Evolutionary conservation across 106 monocot species (phyloP).

Genomic region (Alisma plantagoaquatica): DNA sequence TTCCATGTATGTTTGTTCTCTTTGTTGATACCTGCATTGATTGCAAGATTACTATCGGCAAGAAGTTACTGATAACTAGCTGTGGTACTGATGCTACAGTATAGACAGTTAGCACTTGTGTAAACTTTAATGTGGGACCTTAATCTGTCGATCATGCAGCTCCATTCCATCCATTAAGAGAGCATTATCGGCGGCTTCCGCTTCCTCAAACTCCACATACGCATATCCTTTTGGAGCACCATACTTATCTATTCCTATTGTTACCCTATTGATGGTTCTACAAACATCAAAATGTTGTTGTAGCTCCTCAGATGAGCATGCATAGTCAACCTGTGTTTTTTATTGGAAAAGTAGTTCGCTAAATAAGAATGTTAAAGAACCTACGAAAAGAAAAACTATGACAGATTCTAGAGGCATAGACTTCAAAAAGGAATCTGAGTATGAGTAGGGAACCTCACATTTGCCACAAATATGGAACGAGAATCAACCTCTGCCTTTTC

Average conservation of each 20-base stretch:
- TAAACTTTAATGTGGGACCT: slow-evolving; percentile 8
- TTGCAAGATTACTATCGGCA: too few relatives aligned
- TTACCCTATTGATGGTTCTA: slow-evolving; percentile 33
- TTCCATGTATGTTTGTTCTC: slow-evolving; percentile 34
- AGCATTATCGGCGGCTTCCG: slow-evolving; percentile 33
- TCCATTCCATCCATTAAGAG: slow-evolving; percentile 28
- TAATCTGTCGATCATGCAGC: slow-evolving; percentile 30
- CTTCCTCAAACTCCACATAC: slow-evolving; percentile 36
- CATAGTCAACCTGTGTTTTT: slow-evolving; percentile 27
- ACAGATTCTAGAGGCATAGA: too few relatives aligned
- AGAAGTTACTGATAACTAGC: not conserved
- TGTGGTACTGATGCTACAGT: not conserved
- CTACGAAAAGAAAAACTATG: too few relatives aligned
- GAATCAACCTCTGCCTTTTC: too few relatives aligned
- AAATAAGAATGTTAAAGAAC: too few relatives aligned
- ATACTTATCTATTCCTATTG: slow-evolving; percentile 30
- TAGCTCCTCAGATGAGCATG: slow-evolving; percentile 34
- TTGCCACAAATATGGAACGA: too few relatives aligned
- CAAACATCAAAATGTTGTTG: slow-evolving; percentile 32
- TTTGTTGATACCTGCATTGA: slow-evolving; percentile 33
- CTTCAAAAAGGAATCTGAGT: too few relatives aligned
- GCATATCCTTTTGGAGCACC: slow-evolving; percentile 37
- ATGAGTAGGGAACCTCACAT: too few relatives aligned
- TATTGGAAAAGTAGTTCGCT: too few relatives aligned
- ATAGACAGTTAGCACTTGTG: not conserved